A percentile compares a stretch with the other conserved stretches of the same genome.
These are phyloP conservation scores for Ulmus americana DNA, from an alignment of 331 rosid genomes.

Conservation along the genomic window DNA sequence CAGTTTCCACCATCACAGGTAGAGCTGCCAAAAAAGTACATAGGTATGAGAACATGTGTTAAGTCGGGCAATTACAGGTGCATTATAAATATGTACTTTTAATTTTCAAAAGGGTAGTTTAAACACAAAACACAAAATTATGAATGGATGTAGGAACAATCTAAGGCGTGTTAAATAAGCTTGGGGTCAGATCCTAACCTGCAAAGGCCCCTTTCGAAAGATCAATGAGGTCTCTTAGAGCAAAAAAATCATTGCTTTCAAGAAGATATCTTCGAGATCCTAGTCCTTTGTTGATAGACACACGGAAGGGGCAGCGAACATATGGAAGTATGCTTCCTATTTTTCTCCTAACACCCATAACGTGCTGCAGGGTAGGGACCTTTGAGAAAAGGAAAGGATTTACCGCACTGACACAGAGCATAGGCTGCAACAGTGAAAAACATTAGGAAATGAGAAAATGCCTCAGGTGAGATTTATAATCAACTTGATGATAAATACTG, in stretches of 20 bases:
- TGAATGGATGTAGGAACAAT: background rate
- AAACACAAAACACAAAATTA: background rate
- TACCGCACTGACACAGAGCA: constrained; percentile 95
- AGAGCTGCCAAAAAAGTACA: constrained; percentile 47
- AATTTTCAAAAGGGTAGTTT: background rate
- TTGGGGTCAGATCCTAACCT: constrained; percentile 46
- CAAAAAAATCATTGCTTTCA: constrained; percentile 84
- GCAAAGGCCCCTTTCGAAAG: constrained; percentile 98
- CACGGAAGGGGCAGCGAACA: constrained; percentile 77
- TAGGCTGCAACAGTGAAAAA: constrained; percentile 68
- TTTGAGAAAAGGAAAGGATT: constrained; percentile 90
- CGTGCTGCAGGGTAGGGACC: constrained; percentile 76
- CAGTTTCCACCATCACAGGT: constrained; percentile 70
- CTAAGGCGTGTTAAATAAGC: constrained; percentile 5
- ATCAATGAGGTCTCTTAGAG: constrained; percentile 91
- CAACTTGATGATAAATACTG: background rate
- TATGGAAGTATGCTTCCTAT: constrained; percentile 67
- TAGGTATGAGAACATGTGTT: background rate
- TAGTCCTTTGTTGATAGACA: constrained; percentile 67
- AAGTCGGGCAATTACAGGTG: background rate
- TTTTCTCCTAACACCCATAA: constrained; percentile 73
- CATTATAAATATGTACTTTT: background rate
- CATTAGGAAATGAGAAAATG: background rate
- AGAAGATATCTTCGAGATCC: constrained; percentile 80
- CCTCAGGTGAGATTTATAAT: background rate